These are phyloP conservation scores for Yarrowia phangngaensis DNA, from an alignment of 805 yeast genomes.

Conservation along the genomic window DNA sequence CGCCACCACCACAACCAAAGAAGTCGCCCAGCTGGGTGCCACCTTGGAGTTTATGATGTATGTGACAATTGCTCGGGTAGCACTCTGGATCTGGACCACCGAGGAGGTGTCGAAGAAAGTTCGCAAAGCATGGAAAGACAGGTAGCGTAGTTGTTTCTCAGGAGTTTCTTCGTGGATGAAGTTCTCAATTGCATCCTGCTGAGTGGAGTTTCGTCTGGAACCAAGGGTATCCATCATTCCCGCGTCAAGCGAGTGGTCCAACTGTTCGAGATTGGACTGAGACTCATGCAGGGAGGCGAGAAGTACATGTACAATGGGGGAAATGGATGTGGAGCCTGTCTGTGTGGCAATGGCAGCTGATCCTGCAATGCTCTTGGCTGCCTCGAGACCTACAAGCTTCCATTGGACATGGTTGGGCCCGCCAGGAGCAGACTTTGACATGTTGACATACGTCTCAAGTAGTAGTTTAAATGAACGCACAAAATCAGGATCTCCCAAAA, in stretches of 20 bases:
- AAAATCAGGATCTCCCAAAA: constrained; percentile 61
- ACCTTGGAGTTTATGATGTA: constrained; percentile 41
- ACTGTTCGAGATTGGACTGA: constrained; percentile 5
- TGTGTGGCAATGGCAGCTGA: constrained; percentile 39
- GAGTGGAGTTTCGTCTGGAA: constrained; percentile 21
- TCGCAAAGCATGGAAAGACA: constrained; percentile 46
- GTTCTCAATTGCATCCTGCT: constrained; percentile 11
- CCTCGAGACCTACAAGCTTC: constrained; percentile 43
- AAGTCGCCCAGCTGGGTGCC: constrained; percentile 48
- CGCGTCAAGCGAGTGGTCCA: constrained; percentile 19
- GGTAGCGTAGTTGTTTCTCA: constrained; percentile 23
- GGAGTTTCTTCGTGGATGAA: constrained; percentile 19
- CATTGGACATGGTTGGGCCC: constrained; percentile 30
- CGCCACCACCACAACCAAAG: constrained; percentile 60
- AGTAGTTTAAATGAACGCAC: constrained; percentile 46
- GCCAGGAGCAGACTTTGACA: constrained; percentile 6
- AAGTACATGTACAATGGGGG: constrained; percentile 33
- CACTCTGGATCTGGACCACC: constrained; percentile 54
- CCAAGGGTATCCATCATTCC: neutral
- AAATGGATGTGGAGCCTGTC: constrained; percentile 35
- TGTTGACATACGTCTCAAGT: constrained; percentile 27
- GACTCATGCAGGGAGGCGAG: constrained; percentile 31
- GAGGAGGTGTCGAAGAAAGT: constrained; percentile 62
- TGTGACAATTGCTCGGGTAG: constrained; percentile 52
- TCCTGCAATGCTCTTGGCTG: constrained; percentile 42